Percentiles rank a stretch among this genome's conserved stretches.
phyloP scores from a whole-genome alignment of 257 asterid species.

The Fraxinus cuspidata region DNA sequence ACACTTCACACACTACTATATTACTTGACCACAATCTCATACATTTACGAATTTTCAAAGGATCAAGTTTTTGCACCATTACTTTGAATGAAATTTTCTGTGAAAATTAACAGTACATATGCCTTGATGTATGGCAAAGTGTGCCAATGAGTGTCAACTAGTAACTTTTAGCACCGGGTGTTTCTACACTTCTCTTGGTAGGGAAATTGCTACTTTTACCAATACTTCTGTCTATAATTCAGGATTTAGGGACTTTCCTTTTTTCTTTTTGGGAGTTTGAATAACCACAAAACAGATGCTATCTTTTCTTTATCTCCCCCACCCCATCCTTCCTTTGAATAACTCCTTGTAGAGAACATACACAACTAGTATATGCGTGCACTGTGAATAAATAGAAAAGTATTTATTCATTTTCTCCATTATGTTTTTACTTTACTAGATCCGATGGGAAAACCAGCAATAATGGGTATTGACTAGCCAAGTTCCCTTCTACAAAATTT shows the following conservation, averaged over 20 bases:
- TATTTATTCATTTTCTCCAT: neutral
- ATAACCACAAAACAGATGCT: neutral
- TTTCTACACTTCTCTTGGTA: neutral
- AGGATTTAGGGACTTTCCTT: neutral
- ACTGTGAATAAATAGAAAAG: neutral
- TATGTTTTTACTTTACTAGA: neutral
- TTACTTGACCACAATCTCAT: too few species aligned
- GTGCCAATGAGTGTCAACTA: neutral
- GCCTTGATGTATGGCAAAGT: neutral
- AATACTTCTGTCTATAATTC: too few species aligned
- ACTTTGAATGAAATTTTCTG: neutral
- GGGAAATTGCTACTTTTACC: neutral
- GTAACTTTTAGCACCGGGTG: neutral
- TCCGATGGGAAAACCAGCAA: neutral
- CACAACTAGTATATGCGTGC: neutral
- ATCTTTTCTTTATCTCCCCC: neutral
- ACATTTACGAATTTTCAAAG: too few species aligned
- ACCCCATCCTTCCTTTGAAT: neutral
- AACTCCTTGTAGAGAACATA: neutral
- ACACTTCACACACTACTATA: too few species aligned
- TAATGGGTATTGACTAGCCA: neutral
- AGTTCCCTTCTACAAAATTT: slow-evolving; percentile 15
- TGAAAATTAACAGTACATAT: neutral
- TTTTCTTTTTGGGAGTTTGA: neutral
- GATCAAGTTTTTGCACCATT: too few species aligned